phyloP scores from a whole-genome alignment of 495 filamentous ascomycete species.

The Apodospora peruviana region DNA sequence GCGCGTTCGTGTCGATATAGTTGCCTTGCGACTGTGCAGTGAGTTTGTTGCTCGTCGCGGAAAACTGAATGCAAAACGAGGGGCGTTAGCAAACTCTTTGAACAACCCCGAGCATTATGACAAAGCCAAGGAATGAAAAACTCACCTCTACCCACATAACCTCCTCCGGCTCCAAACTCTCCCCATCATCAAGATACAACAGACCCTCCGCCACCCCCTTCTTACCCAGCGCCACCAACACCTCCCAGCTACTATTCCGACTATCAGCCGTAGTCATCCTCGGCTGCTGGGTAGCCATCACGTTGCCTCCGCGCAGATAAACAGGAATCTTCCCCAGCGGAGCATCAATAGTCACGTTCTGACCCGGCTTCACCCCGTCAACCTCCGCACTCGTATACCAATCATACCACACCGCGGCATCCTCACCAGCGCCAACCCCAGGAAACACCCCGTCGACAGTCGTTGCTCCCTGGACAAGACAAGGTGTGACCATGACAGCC shows the following conservation, averaged over 20 bases:
- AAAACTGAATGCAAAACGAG: slow-evolving; percentile 38
- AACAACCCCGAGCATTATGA: not conserved
- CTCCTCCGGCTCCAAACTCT: slow-evolving; percentile 54
- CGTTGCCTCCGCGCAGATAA: slow-evolving; percentile 62
- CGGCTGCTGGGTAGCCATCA: slow-evolving; percentile 67
- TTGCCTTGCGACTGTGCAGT: slow-evolving; percentile 42
- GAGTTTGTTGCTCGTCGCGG: slow-evolving; percentile 39
- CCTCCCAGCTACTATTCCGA: slow-evolving; percentile 61
- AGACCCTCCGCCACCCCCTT: slow-evolving; percentile 56
- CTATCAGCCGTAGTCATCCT: slow-evolving; percentile 63
- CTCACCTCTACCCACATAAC: slow-evolving; percentile 53
- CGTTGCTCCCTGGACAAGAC: slow-evolving; percentile 58
- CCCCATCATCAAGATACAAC: slow-evolving; percentile 82
- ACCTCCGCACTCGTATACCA: slow-evolving; percentile 65
- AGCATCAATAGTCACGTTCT: slow-evolving; percentile 68
- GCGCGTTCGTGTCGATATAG: slow-evolving; percentile 54
- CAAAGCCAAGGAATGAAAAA: no score
- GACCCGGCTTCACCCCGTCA: slow-evolving; percentile 42
- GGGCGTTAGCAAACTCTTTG: not conserved
- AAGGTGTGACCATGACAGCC: slow-evolving; percentile 66
- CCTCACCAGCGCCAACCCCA: slow-evolving; percentile 51
- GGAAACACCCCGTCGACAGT: slow-evolving; percentile 75
- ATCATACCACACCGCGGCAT: slow-evolving; percentile 65
- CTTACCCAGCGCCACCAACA: slow-evolving; percentile 57
- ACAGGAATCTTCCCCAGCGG: slow-evolving; percentile 77